Evolutionary conservation across 202 grass and related monocot genomes (phyloP).

Genomic region (Zizania palustris): DNA sequence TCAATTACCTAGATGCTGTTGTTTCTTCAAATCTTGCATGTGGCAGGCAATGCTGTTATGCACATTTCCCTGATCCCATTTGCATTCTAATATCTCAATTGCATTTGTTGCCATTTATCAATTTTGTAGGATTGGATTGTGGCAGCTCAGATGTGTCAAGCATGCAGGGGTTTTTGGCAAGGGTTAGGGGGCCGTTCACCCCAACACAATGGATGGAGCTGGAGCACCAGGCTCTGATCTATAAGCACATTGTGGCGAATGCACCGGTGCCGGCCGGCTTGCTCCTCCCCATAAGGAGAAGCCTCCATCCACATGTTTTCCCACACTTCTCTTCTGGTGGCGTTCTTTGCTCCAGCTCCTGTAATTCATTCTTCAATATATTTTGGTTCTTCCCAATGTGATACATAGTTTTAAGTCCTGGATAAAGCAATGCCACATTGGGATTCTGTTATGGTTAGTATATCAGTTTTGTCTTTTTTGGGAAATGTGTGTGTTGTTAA

Average conservation of each 20-base stretch:
- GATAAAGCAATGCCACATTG: conserved; percentile 8
- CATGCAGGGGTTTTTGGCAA: conserved; percentile 70
- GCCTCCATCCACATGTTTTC: conserved; percentile 7
- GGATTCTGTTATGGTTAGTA: conserved; percentile 7
- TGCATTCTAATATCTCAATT: not conserved
- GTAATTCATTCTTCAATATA: not conserved
- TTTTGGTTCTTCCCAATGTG: not conserved
- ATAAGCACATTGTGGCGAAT: conserved; percentile 35
- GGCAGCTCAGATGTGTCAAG: conserved; percentile 19
- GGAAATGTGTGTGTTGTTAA: conserved; percentile 15
- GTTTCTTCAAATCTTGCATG: not conserved
- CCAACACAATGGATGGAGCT: conserved; percentile 95
- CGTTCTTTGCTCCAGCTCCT: not conserved
- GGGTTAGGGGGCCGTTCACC: conserved; percentile 79
- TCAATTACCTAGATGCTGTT: conserved; percentile 16
- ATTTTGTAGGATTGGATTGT: not conserved
- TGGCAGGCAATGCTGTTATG: not conserved
- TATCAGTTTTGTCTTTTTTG: conserved; percentile 22
- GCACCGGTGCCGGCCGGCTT: not conserved
- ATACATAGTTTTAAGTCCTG: not conserved
- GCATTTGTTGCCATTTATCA: not conserved
- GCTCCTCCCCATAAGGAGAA: conserved; percentile 11
- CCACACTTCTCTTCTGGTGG: conserved; percentile 14
- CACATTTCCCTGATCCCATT: not conserved
- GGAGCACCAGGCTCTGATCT: conserved; percentile 91